Conservation (phyloP, 805 yeast genomes). For the Komagataella mondaviorum region DNA sequence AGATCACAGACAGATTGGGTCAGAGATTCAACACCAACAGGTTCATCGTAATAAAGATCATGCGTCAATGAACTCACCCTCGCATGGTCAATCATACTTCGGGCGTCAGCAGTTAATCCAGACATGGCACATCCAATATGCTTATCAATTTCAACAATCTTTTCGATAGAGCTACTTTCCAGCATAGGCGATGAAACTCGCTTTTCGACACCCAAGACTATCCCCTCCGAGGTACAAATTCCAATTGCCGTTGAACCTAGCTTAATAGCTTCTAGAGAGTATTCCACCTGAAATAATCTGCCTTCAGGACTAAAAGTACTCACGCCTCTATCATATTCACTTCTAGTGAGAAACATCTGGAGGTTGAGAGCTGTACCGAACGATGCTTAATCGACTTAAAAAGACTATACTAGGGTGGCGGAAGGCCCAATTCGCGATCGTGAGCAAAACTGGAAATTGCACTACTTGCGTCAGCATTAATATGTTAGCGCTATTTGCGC, state of each 20-base stretch:
- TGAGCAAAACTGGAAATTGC: neutral
- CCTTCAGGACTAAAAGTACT: slow-evolving; percentile 99
- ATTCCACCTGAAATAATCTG: slow-evolving; percentile 93
- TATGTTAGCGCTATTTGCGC: neutral
- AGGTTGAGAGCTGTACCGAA: slow-evolving; percentile 9
- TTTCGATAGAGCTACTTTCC: slow-evolving; percentile 89
- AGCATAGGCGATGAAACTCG: slow-evolving; percentile 86
- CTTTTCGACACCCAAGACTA: slow-evolving; percentile 91
- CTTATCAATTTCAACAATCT: slow-evolving; percentile 84
- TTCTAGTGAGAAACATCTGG: slow-evolving; percentile 91
- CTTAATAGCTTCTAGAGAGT: slow-evolving; percentile 94
- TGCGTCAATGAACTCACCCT: slow-evolving; percentile 83
- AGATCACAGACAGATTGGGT: slow-evolving; percentile 96
- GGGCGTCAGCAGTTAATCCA: slow-evolving; percentile 96
- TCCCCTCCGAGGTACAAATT: slow-evolving; percentile 89
- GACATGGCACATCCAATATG: slow-evolving; percentile 99
- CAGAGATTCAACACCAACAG: slow-evolving; percentile 80
- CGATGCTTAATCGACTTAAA: no score
- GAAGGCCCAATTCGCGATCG: neutral
- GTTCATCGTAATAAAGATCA: slow-evolving; percentile 81
- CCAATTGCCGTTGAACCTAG: slow-evolving; percentile 98
- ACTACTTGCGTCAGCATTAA: neutral
- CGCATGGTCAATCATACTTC: slow-evolving; percentile 98
- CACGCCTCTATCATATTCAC: slow-evolving; percentile 98
- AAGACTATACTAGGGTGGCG: neutral